Percentiles rank a stretch among this genome's conserved stretches.
These are phyloP conservation scores for Dionaea muscipula DNA, from an alignment of 179 eudicot species.

Conservation along the genomic window DNA sequence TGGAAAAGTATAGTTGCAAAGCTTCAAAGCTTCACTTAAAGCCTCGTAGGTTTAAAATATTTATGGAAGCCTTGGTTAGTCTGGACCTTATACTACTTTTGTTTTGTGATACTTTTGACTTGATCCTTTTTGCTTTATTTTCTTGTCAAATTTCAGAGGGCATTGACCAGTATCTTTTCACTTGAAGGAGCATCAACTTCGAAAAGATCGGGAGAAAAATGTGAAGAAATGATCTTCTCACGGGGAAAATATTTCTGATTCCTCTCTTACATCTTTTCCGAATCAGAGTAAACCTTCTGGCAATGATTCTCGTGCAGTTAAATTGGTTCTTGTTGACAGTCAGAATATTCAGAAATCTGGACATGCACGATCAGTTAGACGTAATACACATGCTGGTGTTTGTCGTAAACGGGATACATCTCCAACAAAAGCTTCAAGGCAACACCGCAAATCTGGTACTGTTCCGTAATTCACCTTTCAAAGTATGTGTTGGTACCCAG, in stretches of 20 bases:
- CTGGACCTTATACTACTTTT: slow-evolving; percentile 3
- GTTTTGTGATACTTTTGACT: background rate
- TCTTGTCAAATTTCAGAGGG: slow-evolving; percentile 6
- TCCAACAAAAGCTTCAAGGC: slow-evolving; percentile 36
- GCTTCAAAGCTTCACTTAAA: slow-evolving; percentile 95
- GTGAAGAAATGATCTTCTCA: slow-evolving; percentile 45
- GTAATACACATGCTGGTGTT: slow-evolving; percentile 37
- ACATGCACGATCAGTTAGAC: slow-evolving; percentile 42
- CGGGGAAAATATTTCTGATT: slow-evolving; percentile 42
- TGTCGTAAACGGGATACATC: slow-evolving; percentile 46
- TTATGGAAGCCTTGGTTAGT: slow-evolving; percentile 90
- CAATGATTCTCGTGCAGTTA: slow-evolving; percentile 40
- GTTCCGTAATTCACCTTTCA: slow-evolving; percentile 1
- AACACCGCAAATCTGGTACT: slow-evolving; percentile 62
- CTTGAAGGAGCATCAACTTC: slow-evolving; percentile 79
- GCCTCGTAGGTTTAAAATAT: slow-evolving; percentile 87
- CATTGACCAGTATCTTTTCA: slow-evolving; percentile 5
- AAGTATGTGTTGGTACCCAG: background rate
- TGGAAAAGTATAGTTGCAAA: slow-evolving; percentile 89
- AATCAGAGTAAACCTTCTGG: slow-evolving; percentile 40
- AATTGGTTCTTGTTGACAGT: slow-evolving; percentile 43
- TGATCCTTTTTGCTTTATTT: too few species aligned
- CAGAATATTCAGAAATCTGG: slow-evolving; percentile 49
- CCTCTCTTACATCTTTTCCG: slow-evolving; percentile 25
- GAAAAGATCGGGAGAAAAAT: slow-evolving; percentile 69